phyloP scores from a whole-genome alignment of 176 grass and related monocot species.

The Phragmites australis region DNA sequence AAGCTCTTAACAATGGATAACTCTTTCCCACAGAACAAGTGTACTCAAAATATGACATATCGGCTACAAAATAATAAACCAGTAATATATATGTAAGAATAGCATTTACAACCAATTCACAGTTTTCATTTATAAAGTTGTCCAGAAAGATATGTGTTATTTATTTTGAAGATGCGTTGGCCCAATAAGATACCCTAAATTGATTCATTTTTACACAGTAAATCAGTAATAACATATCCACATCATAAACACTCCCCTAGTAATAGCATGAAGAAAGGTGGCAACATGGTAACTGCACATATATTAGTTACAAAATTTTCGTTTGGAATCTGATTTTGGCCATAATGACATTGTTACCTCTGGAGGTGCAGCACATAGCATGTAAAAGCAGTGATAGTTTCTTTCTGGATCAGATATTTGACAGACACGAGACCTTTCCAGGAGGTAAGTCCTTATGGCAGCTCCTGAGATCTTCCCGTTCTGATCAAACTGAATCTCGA shows the following conservation, averaged over 20 bases:
- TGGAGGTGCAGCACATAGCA: slow-evolving; percentile 76
- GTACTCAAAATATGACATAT: slow-evolving; percentile 21
- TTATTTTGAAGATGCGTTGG: background rate
- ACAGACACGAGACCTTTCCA: slow-evolving; percentile 92
- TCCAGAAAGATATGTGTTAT: slow-evolving; percentile 5
- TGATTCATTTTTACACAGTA: background rate
- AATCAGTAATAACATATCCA: slow-evolving; percentile 4
- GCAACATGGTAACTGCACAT: background rate
- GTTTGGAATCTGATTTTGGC: slow-evolving; percentile 14
- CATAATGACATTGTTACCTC: slow-evolving; percentile 45
- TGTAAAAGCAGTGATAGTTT: slow-evolving; percentile 97
- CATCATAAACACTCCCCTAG: background rate
- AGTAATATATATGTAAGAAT: slow-evolving; percentile 18
- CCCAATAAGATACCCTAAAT: background rate
- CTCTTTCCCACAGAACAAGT: background rate
- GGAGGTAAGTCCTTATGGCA: slow-evolving; percentile 85
- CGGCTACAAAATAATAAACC: background rate
- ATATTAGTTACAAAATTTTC: slow-evolving; percentile 18
- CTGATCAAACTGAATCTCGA: slow-evolving; percentile 88
- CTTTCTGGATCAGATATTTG: slow-evolving; percentile 93
- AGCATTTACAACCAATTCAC: background rate
- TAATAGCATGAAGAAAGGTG: background rate
- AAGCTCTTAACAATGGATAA: slow-evolving; percentile 6
- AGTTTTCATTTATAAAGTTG: slow-evolving; percentile 26
- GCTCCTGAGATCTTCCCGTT: slow-evolving; percentile 83